These are phyloP conservation scores for Hansenula sp. DNA, from an alignment of 1,139 yeast species.

Conservation along the genomic window DNA sequence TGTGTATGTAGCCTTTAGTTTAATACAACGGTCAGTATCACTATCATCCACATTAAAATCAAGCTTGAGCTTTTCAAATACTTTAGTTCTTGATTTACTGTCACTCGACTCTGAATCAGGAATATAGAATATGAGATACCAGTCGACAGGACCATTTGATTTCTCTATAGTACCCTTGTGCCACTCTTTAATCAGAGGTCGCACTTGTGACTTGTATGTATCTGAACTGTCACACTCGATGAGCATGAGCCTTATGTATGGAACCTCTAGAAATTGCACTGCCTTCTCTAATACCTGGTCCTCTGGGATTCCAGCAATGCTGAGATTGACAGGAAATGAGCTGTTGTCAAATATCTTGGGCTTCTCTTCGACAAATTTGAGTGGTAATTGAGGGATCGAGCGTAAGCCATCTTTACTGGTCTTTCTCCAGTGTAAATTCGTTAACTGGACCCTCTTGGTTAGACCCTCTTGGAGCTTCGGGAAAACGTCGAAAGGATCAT, in stretches of 20 bases:
- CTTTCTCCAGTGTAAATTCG: slow-evolving; percentile 77
- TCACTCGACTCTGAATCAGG: background rate
- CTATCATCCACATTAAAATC: slow-evolving; percentile 47
- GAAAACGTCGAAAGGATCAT: slow-evolving; percentile 79
- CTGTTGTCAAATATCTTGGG: slow-evolving; percentile 33
- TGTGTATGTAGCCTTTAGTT: slow-evolving; percentile 35
- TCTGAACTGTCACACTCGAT: slow-evolving; percentile 65
- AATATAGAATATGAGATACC: slow-evolving; percentile 57
- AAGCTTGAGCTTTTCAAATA: slow-evolving; percentile 57
- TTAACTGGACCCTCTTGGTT: slow-evolving; percentile 52
- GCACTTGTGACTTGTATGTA: slow-evolving; percentile 68
- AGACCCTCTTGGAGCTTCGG: slow-evolving; percentile 51
- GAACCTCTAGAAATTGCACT: slow-evolving; percentile 27
- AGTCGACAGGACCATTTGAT: slow-evolving; percentile 48
- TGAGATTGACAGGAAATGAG: slow-evolving; percentile 2
- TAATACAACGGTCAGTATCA: slow-evolving; percentile 33
- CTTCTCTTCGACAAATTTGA: slow-evolving; percentile 59
- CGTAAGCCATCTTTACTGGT: slow-evolving; percentile 51
- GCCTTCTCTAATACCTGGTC: slow-evolving; percentile 4
- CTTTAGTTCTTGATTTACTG: slow-evolving; percentile 31
- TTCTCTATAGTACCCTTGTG: slow-evolving; percentile 43
- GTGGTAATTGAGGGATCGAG: slow-evolving; percentile 61
- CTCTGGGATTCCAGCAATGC: slow-evolving; percentile 2
- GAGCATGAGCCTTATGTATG: slow-evolving; percentile 65
- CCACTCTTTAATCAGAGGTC: slow-evolving; percentile 87